Evolutionary conservation across 2,329 filamentous ascomycete species (phyloP).

Genomic region (Ilyonectria destructans): DNA sequence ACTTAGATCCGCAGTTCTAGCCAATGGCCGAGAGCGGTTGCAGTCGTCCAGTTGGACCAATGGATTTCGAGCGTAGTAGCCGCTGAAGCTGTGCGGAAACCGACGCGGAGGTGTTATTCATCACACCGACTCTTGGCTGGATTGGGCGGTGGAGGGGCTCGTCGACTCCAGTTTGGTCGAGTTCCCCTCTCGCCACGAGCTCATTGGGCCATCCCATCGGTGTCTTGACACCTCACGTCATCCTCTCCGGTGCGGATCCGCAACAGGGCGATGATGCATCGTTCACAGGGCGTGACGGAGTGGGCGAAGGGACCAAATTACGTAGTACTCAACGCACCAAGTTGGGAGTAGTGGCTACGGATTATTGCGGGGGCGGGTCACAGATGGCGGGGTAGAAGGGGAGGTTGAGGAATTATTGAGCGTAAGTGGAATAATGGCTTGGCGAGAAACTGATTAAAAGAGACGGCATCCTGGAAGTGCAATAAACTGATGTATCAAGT

Average conservation of each 20-base stretch:
- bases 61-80: neutral
- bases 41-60: neutral
- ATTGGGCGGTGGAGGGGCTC: neutral
- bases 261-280: neutral
- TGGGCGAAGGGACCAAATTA: no score
- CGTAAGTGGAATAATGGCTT: neutral
- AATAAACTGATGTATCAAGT: neutral
- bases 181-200: neutral
- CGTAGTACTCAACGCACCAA: constrained; percentile 17
- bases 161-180: neutral
- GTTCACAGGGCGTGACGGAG: neutral
- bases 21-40: constrained; percentile 7
- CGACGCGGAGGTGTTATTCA: neutral
- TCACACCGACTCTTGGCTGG: neutral
- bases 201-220: neutral
- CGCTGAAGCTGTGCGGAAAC: neutral
- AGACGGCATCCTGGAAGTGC: neutral
- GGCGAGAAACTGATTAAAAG: neutral
- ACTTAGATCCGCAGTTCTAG: constrained; percentile 17
- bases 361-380: constrained; percentile 24
- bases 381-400: neutral
- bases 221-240: constrained; percentile 1
- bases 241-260: constrained; percentile 24
- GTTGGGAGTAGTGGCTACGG: neutral
- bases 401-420: neutral